These are phyloP conservation scores for Reutealis trisperma DNA, from an alignment of 345 rosid species.

Conservation along the genomic window DNA sequence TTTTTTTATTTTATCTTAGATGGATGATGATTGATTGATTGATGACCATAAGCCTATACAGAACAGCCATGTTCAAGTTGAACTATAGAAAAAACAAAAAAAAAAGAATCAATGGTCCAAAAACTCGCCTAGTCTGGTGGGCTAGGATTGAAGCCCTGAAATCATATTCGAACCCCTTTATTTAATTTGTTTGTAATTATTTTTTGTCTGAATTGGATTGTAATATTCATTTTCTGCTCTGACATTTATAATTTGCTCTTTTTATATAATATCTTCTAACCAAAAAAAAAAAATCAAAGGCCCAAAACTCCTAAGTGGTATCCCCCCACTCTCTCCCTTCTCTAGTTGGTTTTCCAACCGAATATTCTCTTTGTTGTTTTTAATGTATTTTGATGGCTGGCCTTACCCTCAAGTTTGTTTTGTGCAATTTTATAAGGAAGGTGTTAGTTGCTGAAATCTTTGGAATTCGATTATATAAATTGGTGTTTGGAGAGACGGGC, in stretches of 20 bases:
- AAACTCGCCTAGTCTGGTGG: neutral
- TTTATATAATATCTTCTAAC: too few relatives aligned
- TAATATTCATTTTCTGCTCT: too few relatives aligned
- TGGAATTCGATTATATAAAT: neutral
- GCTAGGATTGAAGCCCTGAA: too few relatives aligned
- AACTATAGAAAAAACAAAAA: neutral
- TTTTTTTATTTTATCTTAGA: neutral
- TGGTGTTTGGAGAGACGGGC: neutral
- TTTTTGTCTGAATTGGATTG: too few relatives aligned
- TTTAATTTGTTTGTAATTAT: too few relatives aligned
- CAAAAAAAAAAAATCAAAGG: too few relatives aligned
- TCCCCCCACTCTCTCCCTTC: too few relatives aligned
- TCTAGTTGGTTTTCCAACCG: neutral
- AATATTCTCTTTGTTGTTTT: neutral
- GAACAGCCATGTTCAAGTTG: neutral
- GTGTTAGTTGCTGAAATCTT: neutral
- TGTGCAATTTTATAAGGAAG: neutral
- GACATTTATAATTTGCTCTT: too few relatives aligned
- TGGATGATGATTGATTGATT: conserved; percentile 32
- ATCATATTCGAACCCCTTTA: too few relatives aligned
- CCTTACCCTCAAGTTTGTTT: neutral
- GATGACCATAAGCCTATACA: conserved; percentile 25
- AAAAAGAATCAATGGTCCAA: neutral
- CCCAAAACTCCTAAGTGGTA: neutral
- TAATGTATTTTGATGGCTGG: neutral